These are phyloP conservation scores for Actinomucor elegans DNA, from an alignment of 371 early-diverging fungal species.

Conservation along the genomic window DNA sequence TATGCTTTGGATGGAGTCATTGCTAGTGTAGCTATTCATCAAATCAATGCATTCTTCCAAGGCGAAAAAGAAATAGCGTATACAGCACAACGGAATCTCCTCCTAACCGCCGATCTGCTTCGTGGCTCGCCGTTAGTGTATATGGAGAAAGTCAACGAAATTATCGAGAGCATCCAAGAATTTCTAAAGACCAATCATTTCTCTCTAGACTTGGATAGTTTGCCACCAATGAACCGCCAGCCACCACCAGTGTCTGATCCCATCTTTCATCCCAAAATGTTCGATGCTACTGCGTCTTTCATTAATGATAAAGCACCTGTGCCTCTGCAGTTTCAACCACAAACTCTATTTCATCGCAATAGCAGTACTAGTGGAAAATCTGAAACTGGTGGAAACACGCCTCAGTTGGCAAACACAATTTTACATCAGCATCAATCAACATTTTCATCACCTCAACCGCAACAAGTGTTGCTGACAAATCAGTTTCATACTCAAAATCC, in stretches of 20 bases:
- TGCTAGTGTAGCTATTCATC: constrained; percentile 47
- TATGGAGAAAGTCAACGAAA: constrained; percentile 48
- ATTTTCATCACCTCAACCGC: no score
- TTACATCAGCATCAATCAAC: no score
- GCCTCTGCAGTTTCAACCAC: no score
- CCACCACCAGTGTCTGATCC: constrained; percentile 40
- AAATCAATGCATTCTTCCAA: constrained; percentile 45
- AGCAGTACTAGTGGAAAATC: no score
- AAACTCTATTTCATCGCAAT: no score
- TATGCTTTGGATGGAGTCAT: constrained; percentile 44
- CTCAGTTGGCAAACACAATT: no score
- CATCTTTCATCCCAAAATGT: constrained; percentile 13
- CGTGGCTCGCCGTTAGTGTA: constrained; percentile 46
- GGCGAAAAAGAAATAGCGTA: constrained; percentile 37
- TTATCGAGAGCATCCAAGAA: constrained; percentile 43
- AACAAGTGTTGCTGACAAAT: no score
- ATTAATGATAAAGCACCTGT: background rate
- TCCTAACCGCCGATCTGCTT: constrained; percentile 38
- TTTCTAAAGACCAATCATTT: constrained; percentile 4
- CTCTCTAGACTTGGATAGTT: constrained; percentile 17
- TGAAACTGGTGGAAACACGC: no score
- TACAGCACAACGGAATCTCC: constrained; percentile 43
- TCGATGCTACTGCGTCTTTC: background rate
- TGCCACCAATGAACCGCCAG: constrained; percentile 40
- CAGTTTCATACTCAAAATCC: no score